Base-by-base conservation (phyloP, 2,329 filamentous ascomycete genomes). In the Microcera coccophila region DNA sequence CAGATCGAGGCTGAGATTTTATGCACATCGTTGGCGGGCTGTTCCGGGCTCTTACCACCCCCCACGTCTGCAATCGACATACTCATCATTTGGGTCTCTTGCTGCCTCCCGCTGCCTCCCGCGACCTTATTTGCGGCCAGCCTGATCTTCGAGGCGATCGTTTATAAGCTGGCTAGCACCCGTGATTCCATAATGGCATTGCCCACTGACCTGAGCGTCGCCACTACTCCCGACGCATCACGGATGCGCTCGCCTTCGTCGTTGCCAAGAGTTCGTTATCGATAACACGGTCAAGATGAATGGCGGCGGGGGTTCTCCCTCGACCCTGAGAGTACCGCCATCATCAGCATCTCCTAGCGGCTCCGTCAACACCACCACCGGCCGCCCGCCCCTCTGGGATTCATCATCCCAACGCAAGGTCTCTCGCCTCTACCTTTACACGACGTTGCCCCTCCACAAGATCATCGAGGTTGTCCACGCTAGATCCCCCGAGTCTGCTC, bases 351-450 rank as follows among this genome's bases (percentile, higher is more conserved):
- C 63, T 36, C 60, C 62, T 15, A 58, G 60, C 28, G 57, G 55
- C 21, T 54, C 57, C 4, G 61, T 57, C 41, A 59, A 52, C 45
- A 61, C 59, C 29, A 54, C 53, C 5, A 67, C 64, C 17, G 78
- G 78, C 12, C 73, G 78, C 12, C 78, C 78, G 3, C 71, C 74
- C 31, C 69, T 78, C 49, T 81, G 78, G 78, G 78, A 70, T 9
- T 60, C 67, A 12, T 72, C 73, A 3, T 70, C 73, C 4, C 71
- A 73, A 50, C 70, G 78, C 32, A 76, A 75, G 57, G 64, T 81
- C 43, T 68, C 73, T 7, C 68, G 77, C 7, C 70, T 81, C 7
- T 81, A 81, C 49, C 62, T 79, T 42, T 80, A 76, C 53, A 81
- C 76, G 0, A 75, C 66, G 0, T 64, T 81, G 4, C 70, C 72